phyloP scores from a whole-genome alignment of 331 rosid genomes.

The Malus hybrid region DNA sequence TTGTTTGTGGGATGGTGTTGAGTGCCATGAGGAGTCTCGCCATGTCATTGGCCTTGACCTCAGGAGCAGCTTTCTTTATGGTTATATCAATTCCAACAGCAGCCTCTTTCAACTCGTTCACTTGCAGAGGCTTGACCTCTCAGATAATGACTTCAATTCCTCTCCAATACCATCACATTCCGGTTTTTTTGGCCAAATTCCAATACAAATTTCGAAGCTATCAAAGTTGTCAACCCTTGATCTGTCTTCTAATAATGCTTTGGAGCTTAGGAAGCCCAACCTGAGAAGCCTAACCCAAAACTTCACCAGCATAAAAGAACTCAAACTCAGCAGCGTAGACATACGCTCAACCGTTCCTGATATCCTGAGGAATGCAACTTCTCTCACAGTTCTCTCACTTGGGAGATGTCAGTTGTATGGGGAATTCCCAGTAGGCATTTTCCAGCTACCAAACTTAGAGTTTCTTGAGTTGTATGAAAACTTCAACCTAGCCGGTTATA shows the following conservation, averaged over 20 bases:
- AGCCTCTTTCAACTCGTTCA: slow-evolving; percentile 13
- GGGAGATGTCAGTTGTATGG: not conserved
- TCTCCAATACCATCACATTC: not conserved
- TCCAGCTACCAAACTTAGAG: not conserved
- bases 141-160: slow-evolving; percentile 16
- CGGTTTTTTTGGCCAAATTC: not conserved
- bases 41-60: too few relatives aligned
- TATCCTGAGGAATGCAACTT: not conserved
- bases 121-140: slow-evolving; percentile 13
- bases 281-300: not conserved
- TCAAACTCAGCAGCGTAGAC: not conserved
- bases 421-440: not conserved
- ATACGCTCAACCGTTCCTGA: not conserved
- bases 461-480: not conserved
- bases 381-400: not conserved
- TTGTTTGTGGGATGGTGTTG: too few relatives aligned
- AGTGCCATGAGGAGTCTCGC: too few relatives aligned
- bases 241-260: too few relatives aligned
- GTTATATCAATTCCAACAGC: slow-evolving; percentile 8
- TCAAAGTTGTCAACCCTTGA: not conserved
- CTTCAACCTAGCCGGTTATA: not conserved
- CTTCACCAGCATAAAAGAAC: not conserved
- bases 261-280: not conserved
- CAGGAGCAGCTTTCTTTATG: not conserved
- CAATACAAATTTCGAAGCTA: not conserved